These are phyloP conservation scores for Jaltomata sinuosa DNA, from an alignment of 257 asterid genomes.

Conservation along the genomic window DNA sequence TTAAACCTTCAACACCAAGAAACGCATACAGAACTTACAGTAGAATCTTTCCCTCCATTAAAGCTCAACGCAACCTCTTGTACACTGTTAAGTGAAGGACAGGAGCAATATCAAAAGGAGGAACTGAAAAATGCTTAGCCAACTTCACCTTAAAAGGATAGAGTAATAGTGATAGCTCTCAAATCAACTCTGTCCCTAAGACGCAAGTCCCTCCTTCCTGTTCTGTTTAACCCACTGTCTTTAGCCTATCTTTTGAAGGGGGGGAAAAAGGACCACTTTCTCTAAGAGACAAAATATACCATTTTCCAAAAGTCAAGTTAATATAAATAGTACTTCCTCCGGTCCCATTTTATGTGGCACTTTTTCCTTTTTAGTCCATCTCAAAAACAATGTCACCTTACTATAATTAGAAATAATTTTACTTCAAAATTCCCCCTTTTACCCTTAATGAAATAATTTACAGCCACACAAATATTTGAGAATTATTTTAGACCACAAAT, in stretches of 20 bases:
- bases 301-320: background rate
- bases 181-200: background rate
- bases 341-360: background rate
- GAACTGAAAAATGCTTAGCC: background rate
- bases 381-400: too few species aligned
- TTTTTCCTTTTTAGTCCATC: background rate
- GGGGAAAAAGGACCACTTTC: background rate
- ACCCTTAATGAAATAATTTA: too few species aligned
- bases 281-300: background rate
- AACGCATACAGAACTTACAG: slow-evolving; percentile 45
- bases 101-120: background rate
- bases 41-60: slow-evolving; percentile 96
- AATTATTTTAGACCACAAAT: too few species aligned
- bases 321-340: background rate
- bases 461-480: too few species aligned
- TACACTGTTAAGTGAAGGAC: slow-evolving; percentile 30
- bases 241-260: background rate
- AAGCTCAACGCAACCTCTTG: slow-evolving; percentile 93
- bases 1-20: background rate
- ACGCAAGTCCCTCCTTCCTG: background rate
- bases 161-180: background rate
- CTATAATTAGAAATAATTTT: too few species aligned
- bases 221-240: background rate
- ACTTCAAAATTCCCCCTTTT: too few species aligned
- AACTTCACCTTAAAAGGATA: background rate